phyloP scores from a whole-genome alignment of 2,329 filamentous ascomycete genomes.

The Alternaria rosae region DNA sequence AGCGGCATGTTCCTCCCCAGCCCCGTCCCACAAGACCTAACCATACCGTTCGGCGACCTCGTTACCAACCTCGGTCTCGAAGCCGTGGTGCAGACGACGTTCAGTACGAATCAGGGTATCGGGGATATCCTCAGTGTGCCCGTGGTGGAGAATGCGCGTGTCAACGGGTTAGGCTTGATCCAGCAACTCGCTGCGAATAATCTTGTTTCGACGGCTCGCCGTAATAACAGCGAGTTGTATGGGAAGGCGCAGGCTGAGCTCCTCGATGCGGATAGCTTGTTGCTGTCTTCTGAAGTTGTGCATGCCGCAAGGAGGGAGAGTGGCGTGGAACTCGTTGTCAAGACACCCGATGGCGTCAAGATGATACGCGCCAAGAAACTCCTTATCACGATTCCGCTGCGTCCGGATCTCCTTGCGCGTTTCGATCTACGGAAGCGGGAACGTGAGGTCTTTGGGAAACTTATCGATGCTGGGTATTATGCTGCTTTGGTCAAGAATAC shows the following conservation, averaged over 20 bases:
- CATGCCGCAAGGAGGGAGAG: not conserved
- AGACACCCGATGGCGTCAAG: slow-evolving; percentile 26
- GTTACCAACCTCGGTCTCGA: slow-evolving; percentile 57
- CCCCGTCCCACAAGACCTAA: slow-evolving; percentile 56
- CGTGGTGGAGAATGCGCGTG: slow-evolving; percentile 44
- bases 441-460: slow-evolving; percentile 47
- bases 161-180: slow-evolving; percentile 5
- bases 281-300: slow-evolving; percentile 15
- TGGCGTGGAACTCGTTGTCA: slow-evolving; percentile 9
- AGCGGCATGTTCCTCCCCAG: slow-evolving; percentile 55
- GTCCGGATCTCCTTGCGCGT: slow-evolving; percentile 41
- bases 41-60: slow-evolving; percentile 59
- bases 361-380: slow-evolving; percentile 52
- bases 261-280: slow-evolving; percentile 4
- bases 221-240: slow-evolving; percentile 12
- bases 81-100: slow-evolving; percentile 31
- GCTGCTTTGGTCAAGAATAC: slow-evolving; percentile 50
- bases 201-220: slow-evolving; percentile 7
- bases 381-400: slow-evolving; percentile 54
- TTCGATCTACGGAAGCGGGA: slow-evolving; percentile 52
- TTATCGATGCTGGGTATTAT: slow-evolving; percentile 51
- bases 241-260: slow-evolving; percentile 17
- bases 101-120: not conserved
- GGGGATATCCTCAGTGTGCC: slow-evolving; percentile 53
- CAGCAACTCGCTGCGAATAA: not conserved